Evolutionary conservation across 305 asterid species (phyloP).

Genomic region (Fraxinus albicans): DNA sequence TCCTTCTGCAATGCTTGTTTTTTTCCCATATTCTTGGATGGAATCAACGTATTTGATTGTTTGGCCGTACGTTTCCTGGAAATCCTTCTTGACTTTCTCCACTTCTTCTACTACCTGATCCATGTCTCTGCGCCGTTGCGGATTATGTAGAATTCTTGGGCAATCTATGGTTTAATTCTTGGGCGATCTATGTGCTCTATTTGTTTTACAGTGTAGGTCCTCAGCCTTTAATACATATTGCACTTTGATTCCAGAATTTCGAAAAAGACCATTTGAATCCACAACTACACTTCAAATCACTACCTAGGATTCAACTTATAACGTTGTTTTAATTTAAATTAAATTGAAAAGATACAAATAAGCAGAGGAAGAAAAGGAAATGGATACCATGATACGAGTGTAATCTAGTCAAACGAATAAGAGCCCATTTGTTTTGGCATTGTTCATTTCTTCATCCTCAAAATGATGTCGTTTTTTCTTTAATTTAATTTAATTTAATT

Average conservation of each 20-base stretch:
- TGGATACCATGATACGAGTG: not conserved
- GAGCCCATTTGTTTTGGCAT: not conserved
- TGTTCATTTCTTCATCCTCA: too few relatives aligned
- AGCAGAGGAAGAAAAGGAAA: not conserved
- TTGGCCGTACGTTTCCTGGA: conserved; percentile 47
- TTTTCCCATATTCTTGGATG: conserved; percentile 68
- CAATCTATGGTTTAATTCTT: not conserved
- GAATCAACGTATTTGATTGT: conserved; percentile 48
- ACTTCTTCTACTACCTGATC: conserved; percentile 75
- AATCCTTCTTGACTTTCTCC: conserved; percentile 61
- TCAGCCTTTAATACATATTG: not conserved
- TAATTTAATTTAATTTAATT: too few relatives aligned
- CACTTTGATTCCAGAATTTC: not conserved
- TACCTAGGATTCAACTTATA: not conserved
- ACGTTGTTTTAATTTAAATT: not conserved
- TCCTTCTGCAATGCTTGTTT: conserved; percentile 33
- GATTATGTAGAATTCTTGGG: not conserved
- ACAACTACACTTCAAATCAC: not conserved
- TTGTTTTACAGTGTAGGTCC: not conserved
- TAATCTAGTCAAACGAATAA: not conserved
- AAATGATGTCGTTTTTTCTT: too few relatives aligned
- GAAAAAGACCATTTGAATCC: not conserved
- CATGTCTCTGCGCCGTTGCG: conserved; percentile 27
- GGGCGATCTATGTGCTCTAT: not conserved
- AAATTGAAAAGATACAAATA: not conserved